Evolutionary conservation across 306 rosid species (phyloP), one percentile per base, ranked within the genome.

Genomic region (Nissolia schottii): DNA sequence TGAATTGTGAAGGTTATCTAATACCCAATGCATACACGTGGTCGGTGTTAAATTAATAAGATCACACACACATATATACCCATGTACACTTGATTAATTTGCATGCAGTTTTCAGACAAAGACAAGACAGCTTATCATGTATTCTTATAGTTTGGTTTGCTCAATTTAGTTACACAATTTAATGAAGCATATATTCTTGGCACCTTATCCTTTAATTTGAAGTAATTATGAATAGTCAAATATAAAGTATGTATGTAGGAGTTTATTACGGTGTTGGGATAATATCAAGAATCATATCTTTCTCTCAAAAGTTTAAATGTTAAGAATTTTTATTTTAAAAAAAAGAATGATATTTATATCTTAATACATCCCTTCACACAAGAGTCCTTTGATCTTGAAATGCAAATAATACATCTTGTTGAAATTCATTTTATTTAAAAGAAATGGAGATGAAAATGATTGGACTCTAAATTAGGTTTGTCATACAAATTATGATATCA

Each of bases 71-170:
- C 38, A 23, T 13, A 77, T 51, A 49, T 67, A 70, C 31, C 37
- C 23, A 18, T n/a, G 65, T 57, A 58, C n/a, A 2, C 6, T 13
- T 1, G 75, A 72, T 50, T 58, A 53, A 67, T 67, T 79, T 63
- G 63, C 57, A 63, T 75, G 70, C 54, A 69, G 34, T 61, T 62
- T 80, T 54, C 35, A 75, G 81, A 80, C 34, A 64, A 56, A 69
- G 25, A 70, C 50, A 69, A 6, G 59, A 37, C 50, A 75, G 37
- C 61, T 63, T 70, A 75, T 80, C 29, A 13, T 7, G 8, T 37
- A 46, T 45, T 79, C 53, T 43, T 55, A n/a, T 64, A 56, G 20
- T 55, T 71, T 46, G 28, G 68, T 64, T 56, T 64, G 46, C 73
- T 64, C 25, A 54, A 55, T 64, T 55, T 40, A 13, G 29, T 67